These are phyloP conservation scores for Eragrostis curvula DNA, from an alignment of 176 grass and related monocot genomes.

Conservation along the genomic window DNA sequence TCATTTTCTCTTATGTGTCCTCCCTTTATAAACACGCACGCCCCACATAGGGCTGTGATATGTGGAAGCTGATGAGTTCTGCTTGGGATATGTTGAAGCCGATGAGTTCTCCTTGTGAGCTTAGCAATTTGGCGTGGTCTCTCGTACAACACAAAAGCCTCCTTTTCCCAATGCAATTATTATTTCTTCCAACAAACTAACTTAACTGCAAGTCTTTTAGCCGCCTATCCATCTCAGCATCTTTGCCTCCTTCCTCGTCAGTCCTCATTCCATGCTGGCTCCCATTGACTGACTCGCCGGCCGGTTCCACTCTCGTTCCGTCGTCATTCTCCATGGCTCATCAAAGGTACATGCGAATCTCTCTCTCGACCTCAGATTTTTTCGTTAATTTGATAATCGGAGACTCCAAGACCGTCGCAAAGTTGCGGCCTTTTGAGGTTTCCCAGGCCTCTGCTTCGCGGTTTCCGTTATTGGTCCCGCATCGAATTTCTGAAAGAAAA, in stretches of 20 bases:
- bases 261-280: conserved; percentile 14
- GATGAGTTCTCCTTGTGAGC: background rate
- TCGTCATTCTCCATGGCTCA: conserved; percentile 29
- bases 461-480: background rate
- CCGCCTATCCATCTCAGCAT: background rate
- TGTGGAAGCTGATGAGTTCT: too few species aligned
- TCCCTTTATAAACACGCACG: too few species aligned
- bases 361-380: background rate
- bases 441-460: background rate
- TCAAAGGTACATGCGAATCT: conserved; percentile 21
- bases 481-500: too few species aligned
- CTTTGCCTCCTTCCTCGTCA: background rate
- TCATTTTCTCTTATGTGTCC: too few species aligned
- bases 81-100: too few species aligned
- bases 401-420: background rate
- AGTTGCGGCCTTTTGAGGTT: background rate
- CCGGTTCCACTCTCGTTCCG: background rate
- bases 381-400: background rate
- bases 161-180: background rate
- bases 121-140: background rate
- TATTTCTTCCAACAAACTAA: conserved; percentile 25
- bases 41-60: too few species aligned
- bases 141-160: background rate
- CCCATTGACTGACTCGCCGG: conserved; percentile 33
- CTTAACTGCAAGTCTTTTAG: conserved; percentile 41